These are phyloP conservation scores for Beauveria brongniartii DNA, from an alignment of 2,329 filamentous ascomycete genomes.

Conservation along the genomic window DNA sequence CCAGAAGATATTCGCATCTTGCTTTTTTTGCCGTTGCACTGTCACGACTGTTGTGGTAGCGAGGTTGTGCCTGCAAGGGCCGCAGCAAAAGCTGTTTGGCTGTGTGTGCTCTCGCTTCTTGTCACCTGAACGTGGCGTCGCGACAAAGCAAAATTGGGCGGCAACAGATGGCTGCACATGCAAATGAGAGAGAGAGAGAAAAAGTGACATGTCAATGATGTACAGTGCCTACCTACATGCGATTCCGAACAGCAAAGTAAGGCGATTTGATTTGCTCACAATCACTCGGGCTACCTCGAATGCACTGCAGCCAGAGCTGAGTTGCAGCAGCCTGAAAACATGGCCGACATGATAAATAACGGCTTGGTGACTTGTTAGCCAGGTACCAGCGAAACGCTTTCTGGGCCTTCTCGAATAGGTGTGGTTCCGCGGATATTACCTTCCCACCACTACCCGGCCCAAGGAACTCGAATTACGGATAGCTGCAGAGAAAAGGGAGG, in stretches of 20 bases:
- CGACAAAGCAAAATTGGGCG: neutral
- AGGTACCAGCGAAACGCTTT: too few relatives aligned
- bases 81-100: neutral
- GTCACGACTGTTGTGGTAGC: too few relatives aligned
- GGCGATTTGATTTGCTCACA: too few relatives aligned
- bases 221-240: neutral
- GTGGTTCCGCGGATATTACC: too few relatives aligned
- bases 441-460: neutral
- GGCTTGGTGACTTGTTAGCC: too few relatives aligned
- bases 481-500: neutral
- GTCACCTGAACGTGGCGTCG: slow-evolving; percentile 2
- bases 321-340: too few relatives aligned
- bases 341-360: too few relatives aligned
- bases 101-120: neutral
- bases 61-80: neutral
- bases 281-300: neutral
- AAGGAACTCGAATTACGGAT: too few relatives aligned
- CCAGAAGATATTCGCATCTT: too few relatives aligned
- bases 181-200: neutral
- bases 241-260: neutral
- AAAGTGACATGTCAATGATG: slow-evolving; percentile 5
- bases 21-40: neutral
- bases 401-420: too few relatives aligned
- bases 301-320: too few relatives aligned
- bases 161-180: neutral